These are phyloP conservation scores for Russula emetica DNA, from an alignment of 768 basidiomycete genomes.

Conservation along the genomic window DNA sequence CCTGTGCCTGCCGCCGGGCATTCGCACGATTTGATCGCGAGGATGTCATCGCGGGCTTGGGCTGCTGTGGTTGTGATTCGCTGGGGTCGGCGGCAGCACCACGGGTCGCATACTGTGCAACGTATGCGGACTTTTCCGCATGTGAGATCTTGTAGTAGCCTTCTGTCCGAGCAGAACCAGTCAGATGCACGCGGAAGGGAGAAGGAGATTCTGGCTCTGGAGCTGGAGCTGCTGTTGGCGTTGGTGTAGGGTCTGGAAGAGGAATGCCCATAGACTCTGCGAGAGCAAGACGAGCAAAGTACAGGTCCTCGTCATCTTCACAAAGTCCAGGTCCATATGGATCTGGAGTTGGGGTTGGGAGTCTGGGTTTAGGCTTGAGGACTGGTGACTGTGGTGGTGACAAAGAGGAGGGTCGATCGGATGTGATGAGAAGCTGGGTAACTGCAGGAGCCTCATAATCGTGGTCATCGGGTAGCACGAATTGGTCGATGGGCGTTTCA, in stretches of 20 bases:
- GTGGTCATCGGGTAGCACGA: slow-evolving; percentile 48
- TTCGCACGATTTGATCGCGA: slow-evolving; percentile 90
- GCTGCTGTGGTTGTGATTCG: slow-evolving; percentile 46
- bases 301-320: slow-evolving; percentile 87
- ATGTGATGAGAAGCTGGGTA: slow-evolving; percentile 46
- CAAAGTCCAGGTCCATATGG: slow-evolving; percentile 55
- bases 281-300: slow-evolving; percentile 64
- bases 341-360: slow-evolving; percentile 49
- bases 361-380: slow-evolving; percentile 36
- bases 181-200: slow-evolving; percentile 69
- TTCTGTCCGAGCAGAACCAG: slow-evolving; percentile 88
- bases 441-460: slow-evolving; percentile 49
- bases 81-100: slow-evolving; percentile 41
- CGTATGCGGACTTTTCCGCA: slow-evolving; percentile 85
- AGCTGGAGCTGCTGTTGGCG: slow-evolving; percentile 29
- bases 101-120: slow-evolving; percentile 80
- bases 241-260: slow-evolving; percentile 31
- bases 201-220: slow-evolving; percentile 42
- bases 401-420: slow-evolving; percentile 43
- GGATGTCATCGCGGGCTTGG: slow-evolving; percentile 56
- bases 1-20: slow-evolving; percentile 85
- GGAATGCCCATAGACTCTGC: slow-evolving; percentile 35
- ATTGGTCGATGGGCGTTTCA: slow-evolving; percentile 40
- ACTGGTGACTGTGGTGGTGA: slow-evolving; percentile 51
- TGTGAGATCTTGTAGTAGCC: slow-evolving; percentile 95